phyloP scores from a whole-genome alignment of 331 rosid species.

The Malus hybrid region DNA sequence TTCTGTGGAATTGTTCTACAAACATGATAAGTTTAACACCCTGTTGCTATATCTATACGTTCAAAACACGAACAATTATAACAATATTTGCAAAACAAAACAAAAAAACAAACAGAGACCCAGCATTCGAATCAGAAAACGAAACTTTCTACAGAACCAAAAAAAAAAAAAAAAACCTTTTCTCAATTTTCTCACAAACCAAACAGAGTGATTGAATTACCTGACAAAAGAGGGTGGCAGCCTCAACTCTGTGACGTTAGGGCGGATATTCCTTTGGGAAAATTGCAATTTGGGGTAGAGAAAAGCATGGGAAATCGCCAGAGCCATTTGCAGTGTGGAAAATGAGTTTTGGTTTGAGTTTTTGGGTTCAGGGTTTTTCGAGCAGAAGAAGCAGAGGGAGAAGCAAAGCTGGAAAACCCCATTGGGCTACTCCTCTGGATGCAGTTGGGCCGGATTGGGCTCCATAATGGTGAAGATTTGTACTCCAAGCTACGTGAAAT shows the following conservation, averaged over 20 bases:
- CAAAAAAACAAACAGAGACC: too few relatives aligned
- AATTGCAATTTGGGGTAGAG: slow-evolving; percentile 50
- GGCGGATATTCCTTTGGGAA: slow-evolving; percentile 18
- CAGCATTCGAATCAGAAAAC: background rate
- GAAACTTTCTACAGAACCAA: background rate
- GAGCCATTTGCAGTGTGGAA: slow-evolving; percentile 39
- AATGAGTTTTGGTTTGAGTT: background rate
- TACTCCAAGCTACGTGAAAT: too few relatives aligned
- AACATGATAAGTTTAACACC: slow-evolving; percentile 46
- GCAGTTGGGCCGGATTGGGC: too few relatives aligned
- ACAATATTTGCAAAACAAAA: background rate
- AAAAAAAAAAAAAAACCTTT: background rate
- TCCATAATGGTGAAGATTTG: too few relatives aligned
- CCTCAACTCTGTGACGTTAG: slow-evolving; percentile 18
- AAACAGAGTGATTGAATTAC: slow-evolving; percentile 20
- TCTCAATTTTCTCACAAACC: background rate
- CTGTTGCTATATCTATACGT: slow-evolving; percentile 2
- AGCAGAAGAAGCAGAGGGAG: background rate
- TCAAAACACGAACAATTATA: background rate
- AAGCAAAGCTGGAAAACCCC: background rate
- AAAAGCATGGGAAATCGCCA: slow-evolving; percentile 47
- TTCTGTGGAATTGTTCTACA: slow-evolving; percentile 21
- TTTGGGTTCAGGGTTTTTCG: slow-evolving; percentile 13
- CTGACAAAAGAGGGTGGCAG: slow-evolving; percentile 39
- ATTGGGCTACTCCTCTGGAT: too few relatives aligned